A percentile compares a stretch with the other conserved stretches of the same genome.
Evolutionary conservation across 179 eudicot species (phyloP).

Genomic region (Corrigiola litoralis): DNA sequence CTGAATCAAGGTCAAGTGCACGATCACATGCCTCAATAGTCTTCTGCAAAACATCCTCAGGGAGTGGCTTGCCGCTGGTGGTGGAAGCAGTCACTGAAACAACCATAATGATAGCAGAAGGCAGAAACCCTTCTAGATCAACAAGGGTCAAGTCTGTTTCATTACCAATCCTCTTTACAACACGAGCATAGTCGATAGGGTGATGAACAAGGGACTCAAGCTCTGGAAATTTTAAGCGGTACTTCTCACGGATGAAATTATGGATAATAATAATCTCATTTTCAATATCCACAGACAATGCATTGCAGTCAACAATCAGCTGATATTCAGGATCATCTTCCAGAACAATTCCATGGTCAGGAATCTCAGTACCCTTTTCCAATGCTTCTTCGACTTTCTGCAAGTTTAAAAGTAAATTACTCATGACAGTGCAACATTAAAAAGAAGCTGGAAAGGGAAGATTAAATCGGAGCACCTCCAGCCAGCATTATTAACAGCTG

Average conservation of each 20-base stretch:
- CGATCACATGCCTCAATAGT: conserved; percentile 92
- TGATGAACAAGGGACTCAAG: conserved; percentile 96
- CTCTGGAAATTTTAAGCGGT: conserved; percentile 88
- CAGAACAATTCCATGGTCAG: conserved; percentile 61
- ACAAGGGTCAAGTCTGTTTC: conserved; percentile 89
- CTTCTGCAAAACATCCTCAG: conserved; percentile 72
- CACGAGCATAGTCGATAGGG: conserved; percentile 95
- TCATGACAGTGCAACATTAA: background rate
- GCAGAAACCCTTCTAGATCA: conserved; percentile 86
- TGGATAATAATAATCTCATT: conserved; percentile 84
- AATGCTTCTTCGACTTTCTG: conserved; percentile 95
- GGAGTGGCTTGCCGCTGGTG: conserved; percentile 93
- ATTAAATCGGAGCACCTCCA: background rate
- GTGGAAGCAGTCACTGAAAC: conserved; percentile 97
- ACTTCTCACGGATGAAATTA: conserved; percentile 89
- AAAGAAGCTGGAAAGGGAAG: background rate
- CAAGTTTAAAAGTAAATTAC: conserved; percentile 15
- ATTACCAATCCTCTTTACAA: conserved; percentile 87
- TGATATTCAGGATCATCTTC: conserved; percentile 97
- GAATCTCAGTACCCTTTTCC: conserved; percentile 50
- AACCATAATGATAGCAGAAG: conserved; percentile 94
- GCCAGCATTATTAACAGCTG: background rate
- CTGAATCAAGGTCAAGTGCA: conserved; percentile 79
- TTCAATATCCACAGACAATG: conserved; percentile 86
- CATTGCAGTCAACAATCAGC: conserved; percentile 85